These are phyloP conservation scores for Neurospora sp. DNA, from an alignment of 2,329 filamentous ascomycete species.

Conservation along the genomic window DNA sequence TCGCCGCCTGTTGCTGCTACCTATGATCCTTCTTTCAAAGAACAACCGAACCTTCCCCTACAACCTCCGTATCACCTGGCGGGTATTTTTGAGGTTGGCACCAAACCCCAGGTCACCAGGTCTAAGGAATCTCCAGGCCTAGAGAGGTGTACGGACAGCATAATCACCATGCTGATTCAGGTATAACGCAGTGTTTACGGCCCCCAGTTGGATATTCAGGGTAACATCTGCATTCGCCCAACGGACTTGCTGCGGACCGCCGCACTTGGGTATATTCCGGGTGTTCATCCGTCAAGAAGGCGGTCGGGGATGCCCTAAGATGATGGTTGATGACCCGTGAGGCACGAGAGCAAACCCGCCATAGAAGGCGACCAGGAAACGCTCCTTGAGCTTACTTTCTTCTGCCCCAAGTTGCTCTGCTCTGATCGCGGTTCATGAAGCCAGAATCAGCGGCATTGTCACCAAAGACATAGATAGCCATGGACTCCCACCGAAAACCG, in stretches of 20 bases:
- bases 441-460: neutral
- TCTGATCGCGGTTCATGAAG: neutral
- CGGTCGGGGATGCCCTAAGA: neutral
- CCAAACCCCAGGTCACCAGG: neutral
- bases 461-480: too few relatives aligned
- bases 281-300: too few relatives aligned
- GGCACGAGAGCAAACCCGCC: neutral
- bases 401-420: neutral
- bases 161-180: neutral
- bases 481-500: too few relatives aligned
- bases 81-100: too few relatives aligned
- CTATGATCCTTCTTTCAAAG: neutral
- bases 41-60: neutral
- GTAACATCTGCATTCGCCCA: neutral
- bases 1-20: too few relatives aligned
- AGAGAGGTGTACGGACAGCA: neutral
- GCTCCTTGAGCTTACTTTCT: neutral
- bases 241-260: neutral
- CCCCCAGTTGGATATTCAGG: neutral
- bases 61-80: neutral
- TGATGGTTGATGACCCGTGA: neutral
- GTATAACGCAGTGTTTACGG: neutral
- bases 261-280: neutral
- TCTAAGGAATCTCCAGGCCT: neutral
- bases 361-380: too few relatives aligned